A percentile compares a stretch with the other conserved stretches of the same genome.
phyloP scores from a whole-genome alignment of 495 filamentous ascomycete genomes.

The Podospora bellae-mahoneyi region DNA sequence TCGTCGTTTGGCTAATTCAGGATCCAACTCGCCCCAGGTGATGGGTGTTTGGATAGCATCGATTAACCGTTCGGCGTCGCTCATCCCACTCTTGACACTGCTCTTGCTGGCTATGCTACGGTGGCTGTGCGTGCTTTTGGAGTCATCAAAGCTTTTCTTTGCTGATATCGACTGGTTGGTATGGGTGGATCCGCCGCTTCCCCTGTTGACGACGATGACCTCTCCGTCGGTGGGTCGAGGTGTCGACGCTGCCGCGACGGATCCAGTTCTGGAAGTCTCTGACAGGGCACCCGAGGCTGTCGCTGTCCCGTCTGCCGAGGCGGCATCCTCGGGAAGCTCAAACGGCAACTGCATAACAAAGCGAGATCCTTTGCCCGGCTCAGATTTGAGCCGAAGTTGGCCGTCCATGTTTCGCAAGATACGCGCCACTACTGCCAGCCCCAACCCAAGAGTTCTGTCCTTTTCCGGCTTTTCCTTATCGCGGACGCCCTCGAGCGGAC shows the following conservation, averaged over 20 bases:
- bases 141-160: constrained; percentile 41
- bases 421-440: constrained; percentile 80
- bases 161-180: constrained; percentile 11
- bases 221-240: constrained; percentile 45
- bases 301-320: constrained; percentile 29
- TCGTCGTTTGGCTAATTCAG: constrained; percentile 23
- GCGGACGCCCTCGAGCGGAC: constrained; percentile 27
- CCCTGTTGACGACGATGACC: constrained; percentile 54
- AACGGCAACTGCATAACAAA: constrained; percentile 75
- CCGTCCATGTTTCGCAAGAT: constrained; percentile 89
- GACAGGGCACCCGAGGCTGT: not conserved
- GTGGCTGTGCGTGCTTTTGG: constrained; percentile 48
- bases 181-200: constrained; percentile 27
- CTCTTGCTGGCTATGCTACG: constrained; percentile 50
- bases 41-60: constrained; percentile 68
- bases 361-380: constrained; percentile 78
- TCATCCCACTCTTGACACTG: constrained; percentile 52
- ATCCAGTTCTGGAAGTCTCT: constrained; percentile 17
- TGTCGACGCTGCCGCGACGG: constrained; percentile 15
- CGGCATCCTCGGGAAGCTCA: constrained; percentile 50
- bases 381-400: constrained; percentile 81
- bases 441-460: constrained; percentile 63
- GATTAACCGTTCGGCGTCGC: constrained; percentile 72
- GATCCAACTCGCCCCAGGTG: constrained; percentile 40
- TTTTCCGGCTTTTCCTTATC: constrained; percentile 30